Conservation (phyloP, 176 grass and related monocot genomes). For the Ampelocalamus luodianensis region DNA sequence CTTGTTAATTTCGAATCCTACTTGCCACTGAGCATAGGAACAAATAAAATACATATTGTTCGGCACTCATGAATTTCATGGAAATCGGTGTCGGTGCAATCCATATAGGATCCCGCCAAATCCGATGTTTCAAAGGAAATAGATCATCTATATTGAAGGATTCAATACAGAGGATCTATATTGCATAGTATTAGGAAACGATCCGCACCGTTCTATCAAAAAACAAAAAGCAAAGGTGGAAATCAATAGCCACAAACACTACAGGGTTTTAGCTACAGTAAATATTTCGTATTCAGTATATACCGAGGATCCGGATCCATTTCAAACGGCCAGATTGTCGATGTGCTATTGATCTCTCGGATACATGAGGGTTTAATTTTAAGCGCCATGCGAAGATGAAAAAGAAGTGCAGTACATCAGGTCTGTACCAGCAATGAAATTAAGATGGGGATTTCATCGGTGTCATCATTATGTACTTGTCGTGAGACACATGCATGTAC, state of each 20-base stretch:
- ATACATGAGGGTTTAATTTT: not conserved
- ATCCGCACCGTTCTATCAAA: too few relatives aligned
- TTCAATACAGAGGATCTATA: too few relatives aligned
- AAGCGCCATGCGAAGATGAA: not conserved
- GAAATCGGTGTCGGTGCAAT: too few relatives aligned
- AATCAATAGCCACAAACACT: too few relatives aligned
- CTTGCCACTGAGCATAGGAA: not conserved
- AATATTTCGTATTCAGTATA: too few relatives aligned
- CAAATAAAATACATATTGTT: not conserved
- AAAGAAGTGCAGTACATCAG: too few relatives aligned
- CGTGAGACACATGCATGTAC: constrained; percentile 49
- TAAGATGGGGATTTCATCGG: constrained; percentile 37
- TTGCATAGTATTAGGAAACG: too few relatives aligned
- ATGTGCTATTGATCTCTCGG: too few relatives aligned
- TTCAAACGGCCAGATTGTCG: not conserved
- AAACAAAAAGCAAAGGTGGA: too few relatives aligned
- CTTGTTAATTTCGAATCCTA: not conserved
- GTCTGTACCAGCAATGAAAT: constrained; percentile 28
- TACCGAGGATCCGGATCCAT: too few relatives aligned
- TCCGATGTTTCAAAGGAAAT: not conserved
- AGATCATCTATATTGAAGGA: too few relatives aligned
- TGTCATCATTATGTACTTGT: constrained; percentile 57
- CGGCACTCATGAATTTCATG: not conserved
- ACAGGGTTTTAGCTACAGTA: too few relatives aligned
- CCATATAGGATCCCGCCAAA: not conserved